These are phyloP conservation scores for Aspergillus sclerotioniger DNA, from an alignment of 495 filamentous ascomycete genomes.

Conservation along the genomic window DNA sequence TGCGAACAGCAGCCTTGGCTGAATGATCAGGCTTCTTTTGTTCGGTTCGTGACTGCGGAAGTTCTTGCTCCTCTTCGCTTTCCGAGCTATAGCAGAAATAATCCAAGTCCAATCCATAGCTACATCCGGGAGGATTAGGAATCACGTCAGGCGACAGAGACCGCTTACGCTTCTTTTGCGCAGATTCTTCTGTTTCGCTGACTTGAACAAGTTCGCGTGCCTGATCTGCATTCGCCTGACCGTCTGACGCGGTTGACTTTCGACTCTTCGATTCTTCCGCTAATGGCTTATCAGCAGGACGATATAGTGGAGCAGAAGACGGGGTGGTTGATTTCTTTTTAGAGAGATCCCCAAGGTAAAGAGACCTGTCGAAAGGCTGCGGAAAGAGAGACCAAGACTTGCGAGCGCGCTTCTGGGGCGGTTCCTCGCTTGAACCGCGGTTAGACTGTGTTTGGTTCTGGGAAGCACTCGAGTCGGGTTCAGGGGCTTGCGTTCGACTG, in stretches of 20 bases:
- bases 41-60: slow-evolving; percentile 10
- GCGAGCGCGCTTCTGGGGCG: slow-evolving; percentile 14
- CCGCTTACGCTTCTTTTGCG: slow-evolving; percentile 40
- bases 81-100: slow-evolving; percentile 42
- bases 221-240: not conserved
- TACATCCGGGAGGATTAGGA: slow-evolving; percentile 42
- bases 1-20: slow-evolving; percentile 17
- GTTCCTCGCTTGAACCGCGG: slow-evolving; percentile 18
- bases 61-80: slow-evolving; percentile 30
- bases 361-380: slow-evolving; percentile 19
- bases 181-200: not conserved
- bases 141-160: slow-evolving; percentile 43
- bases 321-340: not conserved
- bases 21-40: slow-evolving; percentile 6
- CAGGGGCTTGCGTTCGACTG: slow-evolving; percentile 10
- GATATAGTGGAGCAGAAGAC: not conserved
- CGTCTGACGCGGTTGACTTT: not conserved
- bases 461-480: not conserved
- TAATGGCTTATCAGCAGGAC: not conserved
- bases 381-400: slow-evolving; percentile 27
- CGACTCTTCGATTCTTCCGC: slow-evolving; percentile 2
- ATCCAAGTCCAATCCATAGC: slow-evolving; percentile 44
- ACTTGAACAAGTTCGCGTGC: slow-evolving; percentile 8
- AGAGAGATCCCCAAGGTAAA: slow-evolving; percentile 21
- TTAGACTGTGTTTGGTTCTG: slow-evolving; percentile 6